phyloP scores from a whole-genome alignment of 2,329 filamentous ascomycete genomes.

The Trichoderma sp. region DNA sequence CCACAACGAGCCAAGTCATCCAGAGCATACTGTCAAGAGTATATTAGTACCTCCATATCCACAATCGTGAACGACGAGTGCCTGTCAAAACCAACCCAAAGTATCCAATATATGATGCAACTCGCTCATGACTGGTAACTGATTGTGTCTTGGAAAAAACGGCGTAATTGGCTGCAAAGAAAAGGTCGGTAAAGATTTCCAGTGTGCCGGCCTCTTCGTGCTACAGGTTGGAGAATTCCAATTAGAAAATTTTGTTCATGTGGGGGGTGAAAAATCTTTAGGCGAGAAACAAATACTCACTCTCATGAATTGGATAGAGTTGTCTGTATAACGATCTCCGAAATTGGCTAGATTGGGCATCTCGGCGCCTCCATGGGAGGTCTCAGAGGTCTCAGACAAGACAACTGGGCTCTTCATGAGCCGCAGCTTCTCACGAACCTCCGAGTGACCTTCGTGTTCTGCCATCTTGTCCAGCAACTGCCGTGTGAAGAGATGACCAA shows the following conservation, averaged over 20 bases:
- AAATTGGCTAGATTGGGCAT: slow-evolving; percentile 6
- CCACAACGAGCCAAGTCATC: slow-evolving; percentile 67
- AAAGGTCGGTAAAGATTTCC: slow-evolving; percentile 41
- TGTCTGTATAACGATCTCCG: slow-evolving; percentile 12
- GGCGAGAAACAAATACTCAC: not conserved
- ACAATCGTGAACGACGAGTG: no score
- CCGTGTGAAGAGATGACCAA: not conserved
- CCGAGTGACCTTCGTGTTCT: not conserved
- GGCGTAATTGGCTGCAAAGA: slow-evolving; percentile 59
- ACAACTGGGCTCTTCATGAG: slow-evolving; percentile 35
- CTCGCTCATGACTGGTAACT: slow-evolving; percentile 33
- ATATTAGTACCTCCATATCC: not conserved
- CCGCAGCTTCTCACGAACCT: slow-evolving; percentile 29
- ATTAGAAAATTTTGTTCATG: slow-evolving; percentile 1
- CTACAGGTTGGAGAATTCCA: slow-evolving; percentile 21
- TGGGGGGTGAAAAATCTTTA: not conserved
- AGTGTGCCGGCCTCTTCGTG: slow-evolving; percentile 38
- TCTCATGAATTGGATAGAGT: slow-evolving; percentile 3
- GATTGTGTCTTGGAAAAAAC: slow-evolving; percentile 48
- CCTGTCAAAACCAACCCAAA: slow-evolving; percentile 30
- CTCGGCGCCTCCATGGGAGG: not conserved
- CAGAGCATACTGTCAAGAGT: slow-evolving; percentile 51
- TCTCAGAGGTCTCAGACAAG: not conserved
- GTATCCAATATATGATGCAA: slow-evolving; percentile 39
- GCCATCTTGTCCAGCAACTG: not conserved